These are phyloP conservation scores for Aureobasidium sp. DNA, from an alignment of 2,329 filamentous ascomycete genomes.

Conservation along the genomic window DNA sequence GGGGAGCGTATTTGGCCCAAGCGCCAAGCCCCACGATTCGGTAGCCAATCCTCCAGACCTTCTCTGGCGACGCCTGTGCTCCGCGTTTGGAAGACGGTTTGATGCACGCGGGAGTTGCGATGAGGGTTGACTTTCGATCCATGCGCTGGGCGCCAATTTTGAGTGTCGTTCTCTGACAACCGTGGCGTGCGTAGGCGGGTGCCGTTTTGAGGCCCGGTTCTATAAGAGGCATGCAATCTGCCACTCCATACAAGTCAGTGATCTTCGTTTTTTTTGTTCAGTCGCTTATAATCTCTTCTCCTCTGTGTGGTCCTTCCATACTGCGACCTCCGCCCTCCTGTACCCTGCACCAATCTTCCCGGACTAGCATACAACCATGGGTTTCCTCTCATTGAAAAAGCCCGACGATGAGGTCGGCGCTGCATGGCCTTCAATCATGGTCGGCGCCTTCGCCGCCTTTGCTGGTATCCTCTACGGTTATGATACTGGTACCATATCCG, in stretches of 20 bases:
- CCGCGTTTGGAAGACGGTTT: not conserved
- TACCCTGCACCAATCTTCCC: not conserved
- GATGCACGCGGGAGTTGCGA: not conserved
- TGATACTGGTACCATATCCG: not conserved
- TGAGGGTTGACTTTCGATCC: conserved; percentile 9
- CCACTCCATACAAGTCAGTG: not conserved
- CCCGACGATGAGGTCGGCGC: conserved; percentile 36
- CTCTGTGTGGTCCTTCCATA: not conserved
- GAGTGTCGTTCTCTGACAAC: not conserved
- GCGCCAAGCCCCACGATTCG: conserved; percentile 6
- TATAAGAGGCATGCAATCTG: conserved; percentile 9
- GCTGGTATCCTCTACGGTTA: conserved; percentile 25
- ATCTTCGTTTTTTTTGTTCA: not conserved
- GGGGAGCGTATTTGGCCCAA: not conserved
- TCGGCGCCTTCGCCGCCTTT: conserved; percentile 33
- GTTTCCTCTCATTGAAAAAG: conserved; percentile 33
- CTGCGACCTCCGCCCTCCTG: not conserved
- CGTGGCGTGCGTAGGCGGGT: conserved; percentile 10
- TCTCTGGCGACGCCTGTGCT: not conserved
- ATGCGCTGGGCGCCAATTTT: conserved; percentile 12
- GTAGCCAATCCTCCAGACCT: not conserved
- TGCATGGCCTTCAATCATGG: conserved; percentile 36
- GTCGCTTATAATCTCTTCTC: not conserved
- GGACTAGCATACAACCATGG: conserved; percentile 24
- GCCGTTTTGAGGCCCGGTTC: not conserved